Evolutionary conservation across 1,284 basidiomycete species (phyloP), one percentile per base, ranked within the genome.

Genomic region (Takashimella koratensis): DNA sequence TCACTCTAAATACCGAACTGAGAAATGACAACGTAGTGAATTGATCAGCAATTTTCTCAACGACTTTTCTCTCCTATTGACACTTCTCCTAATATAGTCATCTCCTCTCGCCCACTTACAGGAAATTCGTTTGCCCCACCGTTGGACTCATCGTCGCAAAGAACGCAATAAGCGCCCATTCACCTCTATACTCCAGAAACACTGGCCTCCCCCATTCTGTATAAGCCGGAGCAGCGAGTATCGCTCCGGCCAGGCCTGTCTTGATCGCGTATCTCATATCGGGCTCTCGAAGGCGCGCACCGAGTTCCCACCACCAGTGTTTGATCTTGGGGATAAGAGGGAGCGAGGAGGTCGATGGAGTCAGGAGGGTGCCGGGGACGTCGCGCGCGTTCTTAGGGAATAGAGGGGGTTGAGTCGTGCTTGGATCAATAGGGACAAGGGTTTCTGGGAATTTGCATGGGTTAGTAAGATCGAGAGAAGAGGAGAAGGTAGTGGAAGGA

Each of bases 91-190:
- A 20, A 27, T 21, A 22, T 21, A 2, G 26, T 3, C 21, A 19
- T n/a, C n/a, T n/a, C n/a, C n/a, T n/a, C n/a, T n/a, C n/a, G n/a
- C n/a, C n/a, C 46, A 51, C 87, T 84, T 19, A 73, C 70, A 93
- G 71, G 65, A 83, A 86, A 67, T 94, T 93, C 2, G 90, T 94
- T 84, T 92, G 71, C 4, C 68, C 60, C 1, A 95, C 86, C 1
- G 89, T 92, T 1, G 89, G 90, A 30, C 87, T 90, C 70, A 94
- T 87, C 5, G 93, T 89, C 13, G 89, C 85, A 64, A 95, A 90
- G 72, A 86, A 92, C 43, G 90, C 92, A 49, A 98, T 90, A 64
- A 98, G 76, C 1, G 92, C 92, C 94, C 94, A 98, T 73, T 97
- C 91, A 40, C 92, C 92, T 65, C 86, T 82, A 66, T 86, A 93